Base-by-base conservation (phyloP, 768 basidiomycete genomes). In the Macrolepiota albuminosa region DNA sequence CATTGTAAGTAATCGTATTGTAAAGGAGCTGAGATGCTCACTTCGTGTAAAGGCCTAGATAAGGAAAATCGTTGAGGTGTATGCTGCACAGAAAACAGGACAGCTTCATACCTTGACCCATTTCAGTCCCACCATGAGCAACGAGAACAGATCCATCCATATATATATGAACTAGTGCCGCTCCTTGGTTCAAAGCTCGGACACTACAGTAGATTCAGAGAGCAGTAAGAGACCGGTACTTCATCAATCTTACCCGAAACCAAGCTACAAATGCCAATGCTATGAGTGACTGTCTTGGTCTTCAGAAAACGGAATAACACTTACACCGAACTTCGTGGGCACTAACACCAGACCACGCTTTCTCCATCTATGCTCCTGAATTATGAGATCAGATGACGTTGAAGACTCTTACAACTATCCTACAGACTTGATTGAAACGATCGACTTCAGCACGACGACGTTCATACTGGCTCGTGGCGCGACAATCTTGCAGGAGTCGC, bases 91-190 rank as follows among this genome's bases (percentile, higher is more conserved):
- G 40, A 26, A 21, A 9, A 18, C 34, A 43, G 1, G 13, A 5
- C 13, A 42, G 31, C 7, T 26, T n/a, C 42, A 33, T 54, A 63
- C 62, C 63, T 64, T 64, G 63, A 33, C 63, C 63, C 63, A 64
- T 64, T 50, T 64, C 63, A 42, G 63, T 64, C 16, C 63, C 63
- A 9, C 63, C 63, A 29, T 64, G 63, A 8, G 63, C 63, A 21
- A 64, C 60, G 6, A 64, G 60, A 18, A 64, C 63, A 18, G 63
- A 61, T 18, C 63, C 63, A 42, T 64, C 63, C 50, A 59, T 49
- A n/a, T 64, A 64, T 37, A 64, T 64, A 53, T 64, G 63, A 4
- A 64, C 63, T 5, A 64, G 29, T 9, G 63, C 63, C 4, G 63
- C 60, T 14, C 63, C 63, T 56, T 64, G 63, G 33, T 64, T 64